Evolutionary conservation across 306 rosid genomes (phyloP).

Genomic region (Rubus parviflorus): DNA sequence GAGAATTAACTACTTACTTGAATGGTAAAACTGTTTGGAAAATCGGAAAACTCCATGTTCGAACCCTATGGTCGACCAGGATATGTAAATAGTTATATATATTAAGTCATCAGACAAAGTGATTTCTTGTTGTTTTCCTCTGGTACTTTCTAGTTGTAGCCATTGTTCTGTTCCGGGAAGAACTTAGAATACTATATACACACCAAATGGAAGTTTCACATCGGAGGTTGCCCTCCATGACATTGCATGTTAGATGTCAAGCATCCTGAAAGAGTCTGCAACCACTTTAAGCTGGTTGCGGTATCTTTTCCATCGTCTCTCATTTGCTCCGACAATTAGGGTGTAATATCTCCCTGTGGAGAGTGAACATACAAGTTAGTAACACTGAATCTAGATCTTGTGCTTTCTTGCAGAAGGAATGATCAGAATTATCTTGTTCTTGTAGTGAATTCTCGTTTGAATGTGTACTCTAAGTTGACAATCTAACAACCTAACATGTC

Average conservation of each 20-base stretch:
- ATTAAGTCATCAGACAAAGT: neutral
- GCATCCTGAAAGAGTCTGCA: slow-evolving; percentile 83
- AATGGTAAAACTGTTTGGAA: neutral
- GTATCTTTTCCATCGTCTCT: slow-evolving; percentile 85
- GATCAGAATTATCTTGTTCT: neutral
- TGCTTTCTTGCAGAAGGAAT: neutral
- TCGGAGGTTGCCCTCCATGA: neutral
- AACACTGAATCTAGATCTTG: neutral
- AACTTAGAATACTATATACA: neutral
- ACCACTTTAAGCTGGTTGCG: slow-evolving; percentile 80
- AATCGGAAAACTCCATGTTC: neutral
- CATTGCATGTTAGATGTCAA: slow-evolving; percentile 56
- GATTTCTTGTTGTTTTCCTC: neutral
- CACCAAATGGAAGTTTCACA: slow-evolving; percentile 2
- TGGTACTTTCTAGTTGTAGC: neutral
- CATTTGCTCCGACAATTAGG: slow-evolving; percentile 76
- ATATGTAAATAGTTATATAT: neutral
- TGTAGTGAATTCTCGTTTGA: neutral
- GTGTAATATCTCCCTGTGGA: slow-evolving; percentile 80
- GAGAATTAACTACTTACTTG: neutral
- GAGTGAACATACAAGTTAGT: neutral
- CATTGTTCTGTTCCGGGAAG: slow-evolving; percentile 1
- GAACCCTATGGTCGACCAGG: neutral
- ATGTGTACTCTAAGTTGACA: neutral
- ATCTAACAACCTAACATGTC: neutral